Conservation (phyloP, 2,329 filamentous ascomycete species). For the Pyrenochaeta sp. region DNA sequence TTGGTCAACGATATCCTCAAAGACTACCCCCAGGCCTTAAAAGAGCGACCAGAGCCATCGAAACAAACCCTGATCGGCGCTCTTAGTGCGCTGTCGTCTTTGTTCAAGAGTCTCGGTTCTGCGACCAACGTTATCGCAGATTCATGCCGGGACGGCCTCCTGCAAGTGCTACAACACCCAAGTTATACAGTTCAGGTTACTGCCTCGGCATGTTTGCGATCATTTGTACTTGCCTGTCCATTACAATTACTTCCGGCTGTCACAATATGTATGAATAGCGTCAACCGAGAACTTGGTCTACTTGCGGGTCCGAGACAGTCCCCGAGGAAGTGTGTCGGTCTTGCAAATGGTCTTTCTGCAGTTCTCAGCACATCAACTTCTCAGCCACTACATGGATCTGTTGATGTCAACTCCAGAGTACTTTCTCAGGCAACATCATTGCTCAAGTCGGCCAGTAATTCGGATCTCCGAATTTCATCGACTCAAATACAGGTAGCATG, state of each 20-base stretch:
- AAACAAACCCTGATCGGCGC: conserved; percentile 85
- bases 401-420: conserved; percentile 92
- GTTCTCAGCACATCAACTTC: conserved; percentile 87
- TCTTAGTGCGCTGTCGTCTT: conserved; percentile 77
- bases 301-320: conserved; percentile 78
- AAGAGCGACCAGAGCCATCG: conserved; percentile 85
- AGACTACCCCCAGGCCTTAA: conserved; percentile 89
- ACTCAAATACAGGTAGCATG: conserved; percentile 98
- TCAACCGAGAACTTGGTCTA: conserved; percentile 83
- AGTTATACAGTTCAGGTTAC: conserved; percentile 96
- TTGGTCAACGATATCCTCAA: conserved; percentile 90
- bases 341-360: conserved; percentile 89
- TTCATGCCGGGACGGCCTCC: conserved; percentile 80
- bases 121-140: conserved; percentile 83
- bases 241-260: conserved; percentile 90
- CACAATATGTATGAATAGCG: conserved; percentile 95
- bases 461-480: conserved; percentile 86
- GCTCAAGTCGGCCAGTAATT: conserved; percentile 89
- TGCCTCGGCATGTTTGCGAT: conserved; percentile 83
- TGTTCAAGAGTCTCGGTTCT: conserved; percentile 82
- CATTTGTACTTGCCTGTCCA: conserved; percentile 87
- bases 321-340: conserved; percentile 83
- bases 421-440: conserved; percentile 90
- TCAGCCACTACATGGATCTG: conserved; percentile 90
- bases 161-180: conserved; percentile 91